phyloP scores from a whole-genome alignment of 1,284 basidiomycete species.

The Heterobasidion occidentale region DNA sequence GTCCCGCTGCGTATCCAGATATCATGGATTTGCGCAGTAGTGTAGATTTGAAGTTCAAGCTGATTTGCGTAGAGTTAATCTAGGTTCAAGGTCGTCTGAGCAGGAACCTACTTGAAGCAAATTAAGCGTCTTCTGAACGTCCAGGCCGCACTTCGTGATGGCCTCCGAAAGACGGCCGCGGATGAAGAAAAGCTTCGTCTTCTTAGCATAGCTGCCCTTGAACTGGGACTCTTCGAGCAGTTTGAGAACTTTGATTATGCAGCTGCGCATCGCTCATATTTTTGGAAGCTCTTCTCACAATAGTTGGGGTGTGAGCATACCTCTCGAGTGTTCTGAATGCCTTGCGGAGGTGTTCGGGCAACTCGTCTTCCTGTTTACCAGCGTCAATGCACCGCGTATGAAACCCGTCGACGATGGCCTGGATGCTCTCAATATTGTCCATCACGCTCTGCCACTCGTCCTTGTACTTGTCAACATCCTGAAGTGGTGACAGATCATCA shows the following conservation, averaged over 20 bases:
- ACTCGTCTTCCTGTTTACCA: neutral
- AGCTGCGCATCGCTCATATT: too few species aligned
- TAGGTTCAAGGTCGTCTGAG: neutral
- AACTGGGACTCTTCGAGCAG: too few species aligned
- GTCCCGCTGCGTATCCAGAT: too few species aligned
- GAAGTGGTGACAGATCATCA: neutral
- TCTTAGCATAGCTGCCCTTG: too few species aligned
- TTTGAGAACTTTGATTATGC: too few species aligned
- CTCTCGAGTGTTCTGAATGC: constrained; percentile 5
- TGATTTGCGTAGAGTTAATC: neutral
- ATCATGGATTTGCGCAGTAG: too few species aligned
- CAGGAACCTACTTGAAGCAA: neutral
- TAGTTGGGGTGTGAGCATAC: neutral
- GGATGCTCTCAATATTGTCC: constrained; percentile 4
- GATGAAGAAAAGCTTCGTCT: too few species aligned
- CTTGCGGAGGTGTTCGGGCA: constrained; percentile 5
- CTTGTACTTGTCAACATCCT: constrained; percentile 9
- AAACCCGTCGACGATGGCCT: constrained; percentile 6
- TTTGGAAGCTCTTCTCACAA: neutral
- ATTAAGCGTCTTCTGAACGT: neutral
- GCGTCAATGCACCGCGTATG: neutral
- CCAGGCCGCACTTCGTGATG: too few species aligned
- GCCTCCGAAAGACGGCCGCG: too few species aligned
- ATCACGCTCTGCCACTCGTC: constrained; percentile 8
- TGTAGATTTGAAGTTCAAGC: too few species aligned